A percentile compares a stretch with the other conserved stretches of the same genome.
phyloP scores from a whole-genome alignment of 2,329 filamentous ascomycete species.

The Dothistroma septosporum region DNA sequence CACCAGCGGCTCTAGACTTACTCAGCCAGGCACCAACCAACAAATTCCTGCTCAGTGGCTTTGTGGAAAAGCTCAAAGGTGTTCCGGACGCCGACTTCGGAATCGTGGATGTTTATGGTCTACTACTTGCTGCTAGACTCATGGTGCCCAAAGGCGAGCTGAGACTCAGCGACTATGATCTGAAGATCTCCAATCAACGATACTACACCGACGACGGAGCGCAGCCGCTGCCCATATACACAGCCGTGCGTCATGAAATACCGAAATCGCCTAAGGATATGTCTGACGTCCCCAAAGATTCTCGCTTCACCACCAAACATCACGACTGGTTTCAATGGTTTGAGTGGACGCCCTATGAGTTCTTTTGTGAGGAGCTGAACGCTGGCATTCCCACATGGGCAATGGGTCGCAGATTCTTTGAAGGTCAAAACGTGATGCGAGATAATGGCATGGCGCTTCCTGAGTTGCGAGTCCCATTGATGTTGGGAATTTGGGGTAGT shows the following conservation, averaged over 20 bases:
- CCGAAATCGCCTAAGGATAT: constrained; percentile 54
- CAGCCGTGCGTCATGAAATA: constrained; percentile 92
- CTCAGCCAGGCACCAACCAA: constrained; percentile 88
- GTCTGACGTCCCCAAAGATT: constrained; percentile 32
- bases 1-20: constrained; percentile 74
- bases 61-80: constrained; percentile 88
- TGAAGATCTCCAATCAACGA: constrained; percentile 87
- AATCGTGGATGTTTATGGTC: constrained; percentile 87
- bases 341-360: constrained; percentile 89
- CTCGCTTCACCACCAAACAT: constrained; percentile 39
- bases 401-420: constrained; percentile 74
- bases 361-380: constrained; percentile 87
- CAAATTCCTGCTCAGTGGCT: constrained; percentile 79
- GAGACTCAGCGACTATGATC: constrained; percentile 68
- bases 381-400: constrained; percentile 96
- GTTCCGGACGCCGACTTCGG: constrained; percentile 77
- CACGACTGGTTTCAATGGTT: constrained; percentile 95
- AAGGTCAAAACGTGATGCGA: constrained; percentile 62
- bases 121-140: constrained; percentile 77
- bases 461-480: constrained; percentile 74
- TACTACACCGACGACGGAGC: constrained; percentile 71
- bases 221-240: constrained; percentile 89
- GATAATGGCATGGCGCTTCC: constrained; percentile 68
- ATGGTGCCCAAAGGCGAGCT: constrained; percentile 83
- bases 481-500: constrained; percentile 94